Percentiles rank a stretch among this genome's conserved stretches.
Conservation (phyloP, 768 basidiomycete species). For the Termitomyces sp. region DNA sequence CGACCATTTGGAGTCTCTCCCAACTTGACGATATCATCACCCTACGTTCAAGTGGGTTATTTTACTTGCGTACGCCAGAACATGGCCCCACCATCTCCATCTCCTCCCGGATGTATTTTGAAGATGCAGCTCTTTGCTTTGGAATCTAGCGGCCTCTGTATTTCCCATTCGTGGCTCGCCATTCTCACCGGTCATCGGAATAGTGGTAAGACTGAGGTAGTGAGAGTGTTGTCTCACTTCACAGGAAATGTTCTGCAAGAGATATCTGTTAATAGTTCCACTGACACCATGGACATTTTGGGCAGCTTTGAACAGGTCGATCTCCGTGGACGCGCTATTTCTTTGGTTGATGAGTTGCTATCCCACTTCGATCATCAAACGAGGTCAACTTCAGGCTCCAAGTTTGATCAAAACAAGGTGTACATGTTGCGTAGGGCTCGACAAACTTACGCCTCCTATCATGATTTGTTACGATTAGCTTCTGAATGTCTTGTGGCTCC, state of each 20-base stretch:
- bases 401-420: no score
- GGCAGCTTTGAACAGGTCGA: slow-evolving; percentile 97
- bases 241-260: slow-evolving; percentile 67
- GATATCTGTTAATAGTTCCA: slow-evolving; percentile 75
- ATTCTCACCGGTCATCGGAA: slow-evolving; percentile 74
- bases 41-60: slow-evolving; percentile 62
- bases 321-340: slow-evolving; percentile 29
- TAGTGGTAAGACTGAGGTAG: slow-evolving; percentile 75
- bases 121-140: slow-evolving; percentile 60
- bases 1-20: slow-evolving; percentile 21
- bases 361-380: no score
- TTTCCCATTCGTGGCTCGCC: slow-evolving; percentile 77
- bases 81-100: slow-evolving; percentile 26
- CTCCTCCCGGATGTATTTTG: slow-evolving; percentile 44
- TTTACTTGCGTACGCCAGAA: slow-evolving; percentile 35
- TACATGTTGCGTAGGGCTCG: no score
- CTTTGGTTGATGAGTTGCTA: slow-evolving; percentile 34
- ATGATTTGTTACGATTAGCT: no score
- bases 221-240: slow-evolving; percentile 63
- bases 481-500: no score
- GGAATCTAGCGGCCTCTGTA: slow-evolving; percentile 69
- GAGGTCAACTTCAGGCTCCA: no score
- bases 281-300: no score
- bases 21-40: slow-evolving; percentile 37
- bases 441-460: no score